A percentile compares a stretch with the other conserved stretches of the same genome.
phyloP scores from a whole-genome alignment of 2,329 filamentous ascomycete genomes.

The Penicillium sp. region DNA sequence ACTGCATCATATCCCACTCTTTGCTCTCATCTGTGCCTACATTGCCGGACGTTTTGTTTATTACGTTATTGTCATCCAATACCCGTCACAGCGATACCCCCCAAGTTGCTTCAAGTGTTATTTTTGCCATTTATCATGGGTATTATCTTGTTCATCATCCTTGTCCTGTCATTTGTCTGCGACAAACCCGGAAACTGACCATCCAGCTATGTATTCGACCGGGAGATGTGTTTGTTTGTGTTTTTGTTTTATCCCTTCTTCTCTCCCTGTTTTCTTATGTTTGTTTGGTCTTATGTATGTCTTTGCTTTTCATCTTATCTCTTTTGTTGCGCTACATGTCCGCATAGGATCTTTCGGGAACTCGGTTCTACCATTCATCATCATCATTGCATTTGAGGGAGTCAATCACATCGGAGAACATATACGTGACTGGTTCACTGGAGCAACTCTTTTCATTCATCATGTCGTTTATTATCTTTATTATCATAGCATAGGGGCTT shows the following conservation, averaged over 20 bases:
- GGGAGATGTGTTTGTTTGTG: not conserved
- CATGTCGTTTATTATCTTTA: constrained; percentile 1
- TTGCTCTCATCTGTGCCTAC: constrained; percentile 16
- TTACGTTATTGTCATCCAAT: constrained; percentile 22
- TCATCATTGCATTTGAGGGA: constrained; percentile 23
- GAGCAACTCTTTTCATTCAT: constrained; percentile 9
- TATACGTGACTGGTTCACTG: constrained; percentile 24
- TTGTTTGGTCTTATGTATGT: constrained; percentile 1
- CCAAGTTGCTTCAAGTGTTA: constrained; percentile 9
- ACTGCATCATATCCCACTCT: constrained; percentile 17
- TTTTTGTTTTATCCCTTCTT: not conserved
- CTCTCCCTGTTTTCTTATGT: not conserved
- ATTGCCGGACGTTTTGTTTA: constrained; percentile 15
- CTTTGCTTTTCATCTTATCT: constrained; percentile 8
- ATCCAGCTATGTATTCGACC: constrained; percentile 3
- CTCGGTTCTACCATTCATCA: constrained; percentile 10
- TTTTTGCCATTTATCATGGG: constrained; percentile 6
- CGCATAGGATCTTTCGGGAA: not conserved
- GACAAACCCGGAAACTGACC: not conserved
- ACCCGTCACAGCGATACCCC: constrained; percentile 26
- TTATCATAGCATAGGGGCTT: constrained; percentile 7
- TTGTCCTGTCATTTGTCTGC: not conserved
- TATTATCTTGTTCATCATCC: constrained; percentile 4
- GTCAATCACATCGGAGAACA: constrained; percentile 19
- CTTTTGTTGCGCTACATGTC: constrained; percentile 10